Base-by-base conservation (phyloP, 495 filamentous ascomycete species). In the Monascus purpureus region DNA sequence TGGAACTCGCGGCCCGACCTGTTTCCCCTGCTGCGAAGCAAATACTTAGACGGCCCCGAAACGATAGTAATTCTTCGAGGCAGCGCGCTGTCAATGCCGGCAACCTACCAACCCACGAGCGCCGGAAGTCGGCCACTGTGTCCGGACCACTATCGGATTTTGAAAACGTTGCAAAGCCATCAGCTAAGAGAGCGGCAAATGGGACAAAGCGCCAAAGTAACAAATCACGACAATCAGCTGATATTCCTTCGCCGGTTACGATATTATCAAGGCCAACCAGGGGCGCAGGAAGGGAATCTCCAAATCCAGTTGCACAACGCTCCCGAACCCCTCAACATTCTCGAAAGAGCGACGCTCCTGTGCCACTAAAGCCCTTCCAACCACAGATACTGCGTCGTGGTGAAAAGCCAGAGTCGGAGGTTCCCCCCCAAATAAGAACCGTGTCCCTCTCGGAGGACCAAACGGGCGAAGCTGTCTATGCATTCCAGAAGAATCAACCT, bases 381-480 rank as follows among this genome's bases (percentile, higher is more conserved):
- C 71, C 70, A 2, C 66, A 75, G 37, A 76, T 75, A 25, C 48
- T 77, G 12, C 69, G 70, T 31, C 63, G 71, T 0, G 66, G 69
- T 11, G 57, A 63, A 13, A 59, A 57, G 17, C 13, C 50, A 3
- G 50, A 48, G 8, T 47, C 48, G 8, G 40, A 51, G 8, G 27
- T 38, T 32, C 35, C 49, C 23, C 32, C 49, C 14, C 43, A 29
- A 25, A 24, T 31, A 20, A 53, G 32, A 17, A 17, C 41, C 13
- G 41, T 42, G n/a, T n/a, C n/a, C n/a, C n/a, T n/a, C 31, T 40
- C 4, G 30, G 36, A 17, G 30, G 37, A 32, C 19, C 29, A 29
- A 27, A 8, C 8, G 26, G 22, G 25, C 50, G 33, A 1, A 18
- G 6, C 30, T 26, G n/a, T 13, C 14, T 27, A 17, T 8, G 15